Percentiles rank a stretch among this genome's conserved stretches.
Conservation (phyloP, 1,284 basidiomycete species). For the Lentinula novae-zelandiae region DNA sequence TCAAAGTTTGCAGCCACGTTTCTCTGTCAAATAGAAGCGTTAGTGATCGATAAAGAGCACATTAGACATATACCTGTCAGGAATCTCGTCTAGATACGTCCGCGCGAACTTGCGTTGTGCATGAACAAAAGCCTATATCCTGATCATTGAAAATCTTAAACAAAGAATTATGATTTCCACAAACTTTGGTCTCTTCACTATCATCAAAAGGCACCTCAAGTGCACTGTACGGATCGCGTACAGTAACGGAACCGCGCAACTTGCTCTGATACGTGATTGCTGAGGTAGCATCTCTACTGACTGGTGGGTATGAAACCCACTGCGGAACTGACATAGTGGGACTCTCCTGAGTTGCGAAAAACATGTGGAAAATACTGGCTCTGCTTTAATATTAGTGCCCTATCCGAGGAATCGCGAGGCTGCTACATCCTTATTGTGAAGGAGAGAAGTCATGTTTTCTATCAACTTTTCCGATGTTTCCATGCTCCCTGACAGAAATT, state of each 20-base stretch:
- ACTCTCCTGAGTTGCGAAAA: not conserved
- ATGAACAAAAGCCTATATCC: not conserved
- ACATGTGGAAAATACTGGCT: not conserved
- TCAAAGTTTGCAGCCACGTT: not conserved
- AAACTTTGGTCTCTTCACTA: not conserved
- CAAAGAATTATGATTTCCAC: not conserved
- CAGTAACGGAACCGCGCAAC: constrained; percentile 1
- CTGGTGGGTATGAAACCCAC: not conserved
- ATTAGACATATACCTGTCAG: not conserved
- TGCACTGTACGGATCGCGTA: not conserved
- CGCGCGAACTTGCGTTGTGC: constrained; percentile 1
- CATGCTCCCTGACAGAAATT: not conserved
- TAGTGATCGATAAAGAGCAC: not conserved
- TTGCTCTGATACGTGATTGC: not conserved
- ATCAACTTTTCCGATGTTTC: not conserved
- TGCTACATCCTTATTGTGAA: not conserved
- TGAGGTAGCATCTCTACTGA: not conserved
- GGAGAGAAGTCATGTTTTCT: not conserved
- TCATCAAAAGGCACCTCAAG: not conserved
- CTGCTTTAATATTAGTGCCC: not conserved
- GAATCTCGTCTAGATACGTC: not conserved
- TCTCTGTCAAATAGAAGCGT: not conserved
- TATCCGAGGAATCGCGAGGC: not conserved
- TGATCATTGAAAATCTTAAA: not conserved
- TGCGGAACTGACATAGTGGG: not conserved